Evolutionary conservation across 495 filamentous ascomycete genomes (phyloP), one percentile per base, ranked within the genome.

Genomic region (Zalerion maritima): DNA sequence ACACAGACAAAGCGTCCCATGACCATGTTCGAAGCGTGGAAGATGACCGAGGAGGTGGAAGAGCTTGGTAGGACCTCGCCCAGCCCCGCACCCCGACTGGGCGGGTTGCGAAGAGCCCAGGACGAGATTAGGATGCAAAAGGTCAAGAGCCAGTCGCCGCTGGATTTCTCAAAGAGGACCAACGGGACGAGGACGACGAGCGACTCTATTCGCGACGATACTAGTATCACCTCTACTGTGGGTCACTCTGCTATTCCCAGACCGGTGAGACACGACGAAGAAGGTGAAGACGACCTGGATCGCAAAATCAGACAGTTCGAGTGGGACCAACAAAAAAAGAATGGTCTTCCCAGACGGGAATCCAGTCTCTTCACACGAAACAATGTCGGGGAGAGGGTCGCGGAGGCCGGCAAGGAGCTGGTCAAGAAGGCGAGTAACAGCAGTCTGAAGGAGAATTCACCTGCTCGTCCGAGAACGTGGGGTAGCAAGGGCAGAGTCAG

Each of bases 61-160:
- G 49, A 5, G 32, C 38, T 11, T 26, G 21, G 14, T 41, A 45
- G 13, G 38, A 40, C 18, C 3, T 64, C 61, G 9, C 61, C 61
- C 24, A 66, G 61, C 34, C 60, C 60, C 4, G 58, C 60, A 2
- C 60, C 61, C 6, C 49, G 61, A 15, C 24, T 42, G 3, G 55
- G 47, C 35, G 51, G 50, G 9, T 24, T 36, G 4, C 46, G 47
- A 15, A 49, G 47, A 17, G 45, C 45, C 3, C 41, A 43, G 5
- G 34, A 35, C 32, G 43, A 39, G 25, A 35, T 37, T 14, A 24
- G 32, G 14, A 27, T 40, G 8, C 43, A 39, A n/a, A 49, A 29
- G 17, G 10, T 35, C 16, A 21, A 24, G 10, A 33, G 20, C 17
- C 32, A 32, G 9, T 26, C 18, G 8, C 17, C 45, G 15, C 17